Evolutionary conservation across 2,329 filamentous ascomycete species (phyloP), one percentile per base, ranked within the genome.

Genomic region (Fusarium sublunatum): DNA sequence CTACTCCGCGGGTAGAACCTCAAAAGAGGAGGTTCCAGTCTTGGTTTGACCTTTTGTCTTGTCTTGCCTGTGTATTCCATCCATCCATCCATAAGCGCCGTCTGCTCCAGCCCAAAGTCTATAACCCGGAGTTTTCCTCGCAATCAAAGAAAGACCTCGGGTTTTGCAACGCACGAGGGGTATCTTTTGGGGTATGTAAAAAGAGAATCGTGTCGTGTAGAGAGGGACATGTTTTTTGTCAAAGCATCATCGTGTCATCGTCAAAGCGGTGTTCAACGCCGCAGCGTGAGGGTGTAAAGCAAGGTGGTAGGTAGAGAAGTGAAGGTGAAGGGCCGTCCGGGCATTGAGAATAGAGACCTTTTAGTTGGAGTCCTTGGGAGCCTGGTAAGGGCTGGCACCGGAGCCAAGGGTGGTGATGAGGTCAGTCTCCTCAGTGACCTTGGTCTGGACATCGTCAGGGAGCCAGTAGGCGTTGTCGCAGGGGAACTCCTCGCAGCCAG

Each of bases 381-480:
- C 38, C 25, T 48, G 26, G 44, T 63, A 59, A 35, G 40, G 51
- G 50, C 58, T 60, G 53, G 76, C 72, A 44, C 77, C 75, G 41
- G 65, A 63, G 46, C 82, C 82, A 8, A 85, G 80, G 25, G 82
- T 84, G 72, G 79, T 81, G 72, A 86, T 74, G 66, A 87, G 75
- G 61, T 85, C 77, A 13, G 65, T 71, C 72, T 82, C 80, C 7
- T 65, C 39, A 28, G 83, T 86, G 35, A 75, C 72, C 75, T 84
- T 82, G 70, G 85, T 87, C 75, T 85, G 81, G 64, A 86, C 67
- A 58, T 87, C 85, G 53, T 87, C 80, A 9, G 78, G 70, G 13
- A 77, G 72, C 74, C 81, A 84, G 79, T 87, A 87, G 58, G 75
- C 79, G 61, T 82, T 85, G 70, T 76, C 60, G 76, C 84, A 87